Evolutionary conservation across 768 basidiomycete genomes (phyloP), one percentile per base, ranked within the genome.

Genomic region (Boletus reticulatus): DNA sequence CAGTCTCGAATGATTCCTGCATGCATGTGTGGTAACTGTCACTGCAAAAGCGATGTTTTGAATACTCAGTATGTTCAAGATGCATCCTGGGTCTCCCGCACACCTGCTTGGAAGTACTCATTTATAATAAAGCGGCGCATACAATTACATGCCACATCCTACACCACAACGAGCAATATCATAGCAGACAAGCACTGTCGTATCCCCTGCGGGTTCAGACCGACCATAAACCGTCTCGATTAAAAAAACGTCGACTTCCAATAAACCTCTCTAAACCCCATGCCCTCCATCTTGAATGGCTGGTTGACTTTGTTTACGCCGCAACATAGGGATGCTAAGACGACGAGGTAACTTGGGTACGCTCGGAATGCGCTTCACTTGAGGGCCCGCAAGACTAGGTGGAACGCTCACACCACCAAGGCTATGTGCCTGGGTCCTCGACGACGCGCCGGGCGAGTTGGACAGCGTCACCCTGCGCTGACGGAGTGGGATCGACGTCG

Each of bases 291-390:
- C 57, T 36, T 16, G 52, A 8, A 57, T 19, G 8, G 41, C 56
- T 4, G 53, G 29, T 44, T 56, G 59, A 53, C 62, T 56, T n/a
- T 65, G 65, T 50, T 67, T 72, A 24, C 70, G 68, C 17, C 68
- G 60, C 39, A 70, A 50, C 52, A 68, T 56, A 0, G 65, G 68
- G 20, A 72, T 70, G 43, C 70, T 70, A 29, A 70, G 53, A 22
- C 63, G 59, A 39, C 65, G 70, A 2, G 65, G 68, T 16, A 70
- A 27, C 54, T 44, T 67, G 14, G 67, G 70, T 39, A 59, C 20
- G 45, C 61, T 69, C 34, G 65, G 58, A 6, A 50, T 39, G 6
- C 53, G 63, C 53, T 54, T 67, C 34, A 48, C 42, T 14, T 56
- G 51, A 6, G 43, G 38, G 3, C 37, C 38, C 13, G 24, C 37